Percentiles rank a stretch among this genome's conserved stretches.
Conservation (phyloP, 2,329 filamentous ascomycete species). For the Sphaerulina vaccinii region DNA sequence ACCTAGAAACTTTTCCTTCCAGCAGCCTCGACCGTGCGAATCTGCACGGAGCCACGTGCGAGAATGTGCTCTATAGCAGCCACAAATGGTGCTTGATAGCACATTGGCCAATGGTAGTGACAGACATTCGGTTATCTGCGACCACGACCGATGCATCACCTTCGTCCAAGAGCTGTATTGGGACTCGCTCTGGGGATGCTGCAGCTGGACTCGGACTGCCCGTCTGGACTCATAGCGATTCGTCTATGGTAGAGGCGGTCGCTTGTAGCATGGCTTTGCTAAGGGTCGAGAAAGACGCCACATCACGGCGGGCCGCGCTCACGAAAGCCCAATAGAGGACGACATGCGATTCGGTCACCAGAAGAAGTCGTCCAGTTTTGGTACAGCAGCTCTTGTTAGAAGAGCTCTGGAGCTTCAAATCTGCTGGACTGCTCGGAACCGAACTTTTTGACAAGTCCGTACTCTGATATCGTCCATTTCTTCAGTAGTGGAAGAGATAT, state of each 20-base stretch:
- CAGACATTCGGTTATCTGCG: conserved; percentile 2
- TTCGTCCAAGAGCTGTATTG: not conserved
- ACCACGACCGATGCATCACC: too few relatives aligned
- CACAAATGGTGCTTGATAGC: not conserved
- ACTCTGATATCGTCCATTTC: too few relatives aligned
- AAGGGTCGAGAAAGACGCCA: not conserved
- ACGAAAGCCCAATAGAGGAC: not conserved
- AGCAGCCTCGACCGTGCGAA: conserved; percentile 6
- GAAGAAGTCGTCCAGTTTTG: too few relatives aligned
- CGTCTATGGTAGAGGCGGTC: not conserved
- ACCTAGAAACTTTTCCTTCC: not conserved
- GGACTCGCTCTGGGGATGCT: not conserved
- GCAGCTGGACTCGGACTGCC: conserved; percentile 1
- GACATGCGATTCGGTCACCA: too few relatives aligned
- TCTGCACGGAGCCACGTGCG: conserved; percentile 10
- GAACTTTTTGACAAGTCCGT: too few relatives aligned
- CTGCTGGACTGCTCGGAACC: too few relatives aligned
- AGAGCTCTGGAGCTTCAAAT: too few relatives aligned
- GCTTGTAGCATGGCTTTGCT: not conserved
- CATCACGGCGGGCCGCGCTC: not conserved
- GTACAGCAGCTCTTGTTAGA: too few relatives aligned
- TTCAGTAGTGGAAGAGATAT: too few relatives aligned
- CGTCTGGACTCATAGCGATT: conserved; percentile 1
- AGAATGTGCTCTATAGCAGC: conserved; percentile 1
- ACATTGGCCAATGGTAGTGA: not conserved